phyloP scores from a whole-genome alignment of 371 early-diverging fungal species.

The Mortierella sp. region DNA sequence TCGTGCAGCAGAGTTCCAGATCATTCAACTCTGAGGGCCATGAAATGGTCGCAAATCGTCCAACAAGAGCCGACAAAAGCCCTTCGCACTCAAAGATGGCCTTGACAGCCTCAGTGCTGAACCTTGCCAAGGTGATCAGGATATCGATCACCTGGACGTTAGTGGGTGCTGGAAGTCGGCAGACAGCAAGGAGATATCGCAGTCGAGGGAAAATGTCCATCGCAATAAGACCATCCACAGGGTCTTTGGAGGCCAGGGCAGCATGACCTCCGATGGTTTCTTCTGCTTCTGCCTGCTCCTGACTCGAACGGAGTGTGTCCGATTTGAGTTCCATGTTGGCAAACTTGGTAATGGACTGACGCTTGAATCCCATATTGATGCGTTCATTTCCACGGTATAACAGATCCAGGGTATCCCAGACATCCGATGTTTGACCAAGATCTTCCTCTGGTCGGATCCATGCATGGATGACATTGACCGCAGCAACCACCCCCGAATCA shows the following conservation, averaged over 20 bases:
- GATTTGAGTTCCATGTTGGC: slow-evolving; percentile 51
- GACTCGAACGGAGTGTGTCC: slow-evolving; percentile 39
- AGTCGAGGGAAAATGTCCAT: slow-evolving; percentile 69
- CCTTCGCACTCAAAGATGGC: slow-evolving; percentile 61
- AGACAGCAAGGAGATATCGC: slow-evolving; percentile 61
- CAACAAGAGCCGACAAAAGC: slow-evolving; percentile 56
- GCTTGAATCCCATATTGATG: slow-evolving; percentile 37
- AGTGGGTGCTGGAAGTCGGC: slow-evolving; percentile 53
- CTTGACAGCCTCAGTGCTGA: slow-evolving; percentile 58
- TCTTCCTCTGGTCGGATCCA: slow-evolving; percentile 26
- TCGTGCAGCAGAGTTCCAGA: slow-evolving; percentile 46
- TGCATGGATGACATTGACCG: slow-evolving; percentile 61
- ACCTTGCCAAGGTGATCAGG: slow-evolving; percentile 58
- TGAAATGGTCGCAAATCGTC: slow-evolving; percentile 54
- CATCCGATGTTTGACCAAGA: slow-evolving; percentile 11
- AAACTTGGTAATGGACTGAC: slow-evolving; percentile 33
- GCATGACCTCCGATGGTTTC: slow-evolving; percentile 58
- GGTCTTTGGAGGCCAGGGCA: slow-evolving; percentile 60
- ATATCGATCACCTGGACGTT: slow-evolving; percentile 59
- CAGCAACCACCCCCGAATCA: slow-evolving; percentile 64
- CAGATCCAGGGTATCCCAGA: slow-evolving; percentile 44
- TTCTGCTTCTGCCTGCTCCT: slow-evolving; percentile 45
- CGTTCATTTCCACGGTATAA: slow-evolving; percentile 42
- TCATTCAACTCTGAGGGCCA: slow-evolving; percentile 60
- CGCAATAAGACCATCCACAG: slow-evolving; percentile 61